Evolutionary conservation across 495 filamentous ascomycete genomes (phyloP).

Genomic region (Neurospora tetrasperma): DNA sequence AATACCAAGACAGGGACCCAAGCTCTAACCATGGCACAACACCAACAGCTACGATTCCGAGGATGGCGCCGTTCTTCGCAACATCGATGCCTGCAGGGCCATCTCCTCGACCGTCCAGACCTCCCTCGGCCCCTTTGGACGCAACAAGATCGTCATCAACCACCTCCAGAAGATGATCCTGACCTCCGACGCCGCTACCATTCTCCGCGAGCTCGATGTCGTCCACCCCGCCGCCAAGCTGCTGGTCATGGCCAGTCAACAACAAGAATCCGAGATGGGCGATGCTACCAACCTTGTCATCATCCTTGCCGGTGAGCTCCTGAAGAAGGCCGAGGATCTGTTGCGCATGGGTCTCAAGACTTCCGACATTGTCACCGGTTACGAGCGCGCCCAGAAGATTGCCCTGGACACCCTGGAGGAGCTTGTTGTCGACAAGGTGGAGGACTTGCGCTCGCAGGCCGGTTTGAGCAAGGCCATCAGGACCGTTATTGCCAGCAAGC

Average conservation of each 20-base stretch:
- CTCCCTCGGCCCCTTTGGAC: slow-evolving; percentile 90
- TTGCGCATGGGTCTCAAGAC: slow-evolving; percentile 93
- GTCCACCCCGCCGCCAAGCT: slow-evolving; percentile 97
- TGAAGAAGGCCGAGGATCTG: slow-evolving; percentile 96
- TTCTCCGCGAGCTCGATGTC: slow-evolving; percentile 93
- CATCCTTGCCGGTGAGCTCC: slow-evolving; percentile 85
- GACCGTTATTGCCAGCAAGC: slow-evolving; percentile 93
- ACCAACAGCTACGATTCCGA: slow-evolving; percentile 79
- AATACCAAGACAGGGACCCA: slow-evolving; percentile 7
- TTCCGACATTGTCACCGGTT: slow-evolving; percentile 89
- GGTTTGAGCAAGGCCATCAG: slow-evolving; percentile 93
- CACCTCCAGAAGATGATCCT: slow-evolving; percentile 99
- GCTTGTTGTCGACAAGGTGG: slow-evolving; percentile 81
- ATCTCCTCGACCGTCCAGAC: slow-evolving; percentile 95
- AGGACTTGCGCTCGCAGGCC: slow-evolving; percentile 62
- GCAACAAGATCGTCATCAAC: slow-evolving; percentile 99
- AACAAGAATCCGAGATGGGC: slow-evolving; percentile 98
- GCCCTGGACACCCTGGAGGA: slow-evolving; percentile 79
- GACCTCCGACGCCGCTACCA: slow-evolving; percentile 95
- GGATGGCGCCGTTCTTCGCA: slow-evolving; percentile 96
- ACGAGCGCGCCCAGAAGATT: slow-evolving; percentile 86
- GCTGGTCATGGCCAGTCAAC: slow-evolving; percentile 97
- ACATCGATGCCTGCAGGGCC: slow-evolving; percentile 96
- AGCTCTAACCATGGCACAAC: slow-evolving; percentile 13
- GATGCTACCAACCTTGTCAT: slow-evolving; percentile 98